These are phyloP conservation scores for Balamuthia mandrillaris DNA, from an alignment of 208 protist species.

Conservation along the genomic window DNA sequence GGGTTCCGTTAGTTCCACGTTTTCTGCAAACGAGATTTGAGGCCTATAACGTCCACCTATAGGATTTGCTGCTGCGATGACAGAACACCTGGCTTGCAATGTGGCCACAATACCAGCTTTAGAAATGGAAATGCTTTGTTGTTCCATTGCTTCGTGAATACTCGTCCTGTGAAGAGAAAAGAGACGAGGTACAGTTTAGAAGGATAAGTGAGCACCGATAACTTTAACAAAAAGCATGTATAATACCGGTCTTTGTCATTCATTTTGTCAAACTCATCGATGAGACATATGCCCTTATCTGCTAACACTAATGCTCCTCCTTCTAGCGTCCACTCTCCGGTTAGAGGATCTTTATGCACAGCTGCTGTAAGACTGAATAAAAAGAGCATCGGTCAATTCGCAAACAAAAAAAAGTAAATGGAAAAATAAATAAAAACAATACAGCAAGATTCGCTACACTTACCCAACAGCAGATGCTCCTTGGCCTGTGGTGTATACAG, in stretches of 20 bases:
- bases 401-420: constrained; percentile 7
- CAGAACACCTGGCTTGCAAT: constrained; percentile 88
- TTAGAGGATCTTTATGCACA: constrained; percentile 94
- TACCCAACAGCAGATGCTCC: constrained; percentile 85
- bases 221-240: too few relatives aligned
- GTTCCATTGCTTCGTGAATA: constrained; percentile 99
- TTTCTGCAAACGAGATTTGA: constrained; percentile 88
- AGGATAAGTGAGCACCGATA: too few relatives aligned
- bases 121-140: constrained; percentile 99
- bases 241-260: constrained; percentile 85
- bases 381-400: not conserved
- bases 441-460: not conserved
- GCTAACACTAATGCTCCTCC: constrained; percentile 99
- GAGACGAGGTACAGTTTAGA: too few relatives aligned
- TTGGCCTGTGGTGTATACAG: constrained; percentile 98
- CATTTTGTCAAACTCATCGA: constrained; percentile 99
- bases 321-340: constrained; percentile 98
- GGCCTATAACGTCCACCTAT: constrained; percentile 90
- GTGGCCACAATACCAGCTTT: constrained; percentile 99
- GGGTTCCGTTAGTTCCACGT: constrained; percentile 97
- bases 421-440: too few relatives aligned
- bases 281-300: constrained; percentile 97
- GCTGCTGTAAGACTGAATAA: constrained; percentile 89
- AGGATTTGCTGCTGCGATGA: constrained; percentile 99
- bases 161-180: too few relatives aligned